A percentile compares a stretch with the other conserved stretches of the same genome.
Conservation (phyloP, 75 land plant genomes). For the Ceratopteris richardii region DNA sequence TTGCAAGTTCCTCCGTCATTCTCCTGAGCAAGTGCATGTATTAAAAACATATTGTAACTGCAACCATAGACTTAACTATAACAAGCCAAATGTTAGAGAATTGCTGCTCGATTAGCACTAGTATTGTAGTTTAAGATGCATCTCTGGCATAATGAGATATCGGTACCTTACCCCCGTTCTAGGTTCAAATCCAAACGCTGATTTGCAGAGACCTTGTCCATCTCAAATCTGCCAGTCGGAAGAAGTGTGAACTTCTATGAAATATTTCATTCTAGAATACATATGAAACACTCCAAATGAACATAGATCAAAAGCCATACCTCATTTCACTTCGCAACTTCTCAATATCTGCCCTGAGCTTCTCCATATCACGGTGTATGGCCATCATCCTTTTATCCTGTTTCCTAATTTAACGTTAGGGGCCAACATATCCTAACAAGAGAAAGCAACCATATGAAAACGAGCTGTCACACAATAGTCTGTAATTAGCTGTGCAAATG, state of each 20-base stretch:
- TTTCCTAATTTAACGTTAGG: too few species aligned
- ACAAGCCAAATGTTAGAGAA: too few species aligned
- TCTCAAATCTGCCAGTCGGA: slow-evolving; percentile 77
- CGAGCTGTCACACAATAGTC: too few species aligned
- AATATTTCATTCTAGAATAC: not conserved
- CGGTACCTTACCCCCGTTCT: slow-evolving; percentile 75
- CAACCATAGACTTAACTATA: not conserved
- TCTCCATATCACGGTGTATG: slow-evolving; percentile 82
- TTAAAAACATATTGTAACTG: not conserved
- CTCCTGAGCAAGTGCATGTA: slow-evolving; percentile 24
- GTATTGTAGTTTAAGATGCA: too few species aligned
- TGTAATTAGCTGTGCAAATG: too few species aligned
- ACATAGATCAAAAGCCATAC: slow-evolving; percentile 18
- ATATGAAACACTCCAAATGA: not conserved
- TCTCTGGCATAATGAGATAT: too few species aligned
- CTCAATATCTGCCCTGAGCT: slow-evolving; percentile 71
- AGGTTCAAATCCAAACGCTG: slow-evolving; percentile 94
- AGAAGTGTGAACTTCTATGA: too few species aligned
- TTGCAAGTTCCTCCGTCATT: slow-evolving; percentile 39
- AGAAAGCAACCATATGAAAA: too few species aligned
- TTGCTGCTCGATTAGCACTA: too few species aligned
- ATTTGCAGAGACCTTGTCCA: slow-evolving; percentile 94
- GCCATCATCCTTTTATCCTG: slow-evolving; percentile 70
- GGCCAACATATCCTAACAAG: too few species aligned
- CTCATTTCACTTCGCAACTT: slow-evolving; percentile 87